A percentile compares a stretch with the other conserved stretches of the same genome.
Evolutionary conservation across 139 green algal species (phyloP).

Genomic region (Diplosphaera chodatii): DNA sequence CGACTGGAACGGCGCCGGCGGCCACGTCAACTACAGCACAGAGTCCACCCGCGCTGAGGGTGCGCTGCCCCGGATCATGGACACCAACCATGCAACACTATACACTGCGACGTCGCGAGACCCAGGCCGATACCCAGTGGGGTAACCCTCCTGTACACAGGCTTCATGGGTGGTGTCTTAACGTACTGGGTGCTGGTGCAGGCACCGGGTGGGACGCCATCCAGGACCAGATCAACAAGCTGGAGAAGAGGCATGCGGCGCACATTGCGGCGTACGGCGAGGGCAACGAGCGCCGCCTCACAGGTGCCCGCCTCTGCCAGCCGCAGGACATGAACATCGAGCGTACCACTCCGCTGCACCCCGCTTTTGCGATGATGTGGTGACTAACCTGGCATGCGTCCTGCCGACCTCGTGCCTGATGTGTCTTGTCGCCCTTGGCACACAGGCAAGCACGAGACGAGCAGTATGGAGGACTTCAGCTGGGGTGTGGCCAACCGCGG

Average conservation of each 20-base stretch:
- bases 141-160: no score
- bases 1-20: constrained; percentile 98
- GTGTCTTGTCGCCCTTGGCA: no score
- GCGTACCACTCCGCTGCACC: no score
- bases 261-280: constrained; percentile 79
- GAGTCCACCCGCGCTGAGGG: constrained; percentile 68
- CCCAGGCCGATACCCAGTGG: no score
- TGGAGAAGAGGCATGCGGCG: constrained; percentile 78
- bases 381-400: no score
- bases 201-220: constrained; percentile 76
- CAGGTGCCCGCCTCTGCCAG: constrained; percentile 31
- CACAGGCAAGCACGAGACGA: constrained; percentile 82
- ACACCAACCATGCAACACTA: no score
- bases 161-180: no score
- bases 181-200: not conserved
- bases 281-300: constrained; percentile 97
- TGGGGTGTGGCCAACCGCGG: constrained; percentile 97
- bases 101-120: no score
- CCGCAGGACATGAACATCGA: no score
- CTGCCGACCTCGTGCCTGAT: no score
- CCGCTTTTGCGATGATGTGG: no score
- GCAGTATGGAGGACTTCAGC: constrained; percentile 89
- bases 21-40: constrained; percentile 96
- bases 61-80: no score
- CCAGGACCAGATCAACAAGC: constrained; percentile 81